Percentiles rank a stretch among this genome's conserved stretches.
Conservation (phyloP, 306 rosid genomes). For the Citrullus amarus region DNA sequence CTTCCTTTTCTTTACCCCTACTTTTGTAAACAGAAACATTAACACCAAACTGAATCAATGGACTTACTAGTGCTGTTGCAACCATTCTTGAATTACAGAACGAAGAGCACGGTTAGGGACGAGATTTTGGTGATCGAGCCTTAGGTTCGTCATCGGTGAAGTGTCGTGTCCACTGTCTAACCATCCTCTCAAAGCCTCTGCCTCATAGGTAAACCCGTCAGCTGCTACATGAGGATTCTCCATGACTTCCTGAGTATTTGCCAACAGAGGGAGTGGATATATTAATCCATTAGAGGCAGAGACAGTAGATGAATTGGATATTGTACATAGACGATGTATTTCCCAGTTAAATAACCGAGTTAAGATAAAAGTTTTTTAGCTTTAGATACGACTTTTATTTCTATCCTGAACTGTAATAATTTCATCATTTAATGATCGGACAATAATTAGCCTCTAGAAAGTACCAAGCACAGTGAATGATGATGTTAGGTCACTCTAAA, state of each 20-base stretch:
- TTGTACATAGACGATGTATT: neutral
- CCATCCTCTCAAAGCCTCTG: slow-evolving; percentile 65
- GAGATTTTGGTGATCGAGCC: slow-evolving; percentile 41
- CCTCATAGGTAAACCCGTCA: slow-evolving; percentile 78
- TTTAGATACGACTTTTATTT: neutral
- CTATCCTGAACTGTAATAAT: neutral
- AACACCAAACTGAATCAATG: neutral
- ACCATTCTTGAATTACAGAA: slow-evolving; percentile 77
- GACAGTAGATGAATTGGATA: neutral
- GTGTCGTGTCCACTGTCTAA: slow-evolving; percentile 56
- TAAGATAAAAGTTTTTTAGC: neutral
- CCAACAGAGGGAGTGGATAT: neutral
- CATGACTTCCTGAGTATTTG: slow-evolving; percentile 68
- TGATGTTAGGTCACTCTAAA: neutral
- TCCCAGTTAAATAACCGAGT: neutral
- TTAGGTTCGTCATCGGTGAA: slow-evolving; percentile 65
- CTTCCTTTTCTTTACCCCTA: neutral
- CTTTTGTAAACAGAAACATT: neutral
- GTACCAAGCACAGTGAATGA: neutral
- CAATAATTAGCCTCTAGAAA: neutral
- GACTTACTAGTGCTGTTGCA: slow-evolving; percentile 23
- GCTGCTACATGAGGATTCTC: slow-evolving; percentile 82
- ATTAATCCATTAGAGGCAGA: no score
- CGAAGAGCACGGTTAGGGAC: slow-evolving; percentile 69
- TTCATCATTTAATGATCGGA: neutral